Base-by-base conservation (phyloP, 306 rosid species). In the Prunus kanzakura region DNA sequence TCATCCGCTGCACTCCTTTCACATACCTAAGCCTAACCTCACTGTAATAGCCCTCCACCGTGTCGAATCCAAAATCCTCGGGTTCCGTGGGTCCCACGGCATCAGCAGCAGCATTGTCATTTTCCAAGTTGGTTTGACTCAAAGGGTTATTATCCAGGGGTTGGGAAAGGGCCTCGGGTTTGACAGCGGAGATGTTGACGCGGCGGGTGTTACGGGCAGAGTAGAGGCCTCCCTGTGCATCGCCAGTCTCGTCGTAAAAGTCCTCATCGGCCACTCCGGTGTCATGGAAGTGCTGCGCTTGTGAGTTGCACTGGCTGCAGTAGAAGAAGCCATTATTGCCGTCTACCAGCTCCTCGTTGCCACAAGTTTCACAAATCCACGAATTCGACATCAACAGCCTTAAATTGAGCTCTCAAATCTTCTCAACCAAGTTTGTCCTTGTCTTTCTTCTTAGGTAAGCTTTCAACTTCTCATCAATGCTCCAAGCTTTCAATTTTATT, bases 1-100 rank as follows among this genome's bases (percentile, higher is more conserved):
- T 73, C 91, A 94, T 90, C 70, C 91, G 43, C 84, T 91, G 96
- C 85, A 91, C 62, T 23, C 97, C 94, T 86, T 89, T 70, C 32
- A 91, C 87, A 61, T 94, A 94, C 76, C 93, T 83, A 45, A 87
- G 67, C 85, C 96, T 89, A 54, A 85, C 81, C 80, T 89, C 88
- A 1, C 80, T 86, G 52, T 80, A 84, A 62, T 86, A 91, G 56
- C 88, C 91, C 22, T 88, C 96, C 64, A 51, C 65, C 57, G 74
- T 83, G 12, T 71, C 30, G 2, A 63, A 65, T 67, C 87, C 96
- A 23, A 89, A 88, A 84, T 89, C 91, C 30, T 25, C 84, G 0
- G 97, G 93, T 25, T 61, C 82, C 1, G 87, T 81, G 3, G 89
- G 87, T 57, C 75, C 90, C 27, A 32, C 63, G 11, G 64, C 83